These are phyloP conservation scores for Trametes sp. DNA, from an alignment of 1,284 basidiomycete genomes.

Conservation along the genomic window DNA sequence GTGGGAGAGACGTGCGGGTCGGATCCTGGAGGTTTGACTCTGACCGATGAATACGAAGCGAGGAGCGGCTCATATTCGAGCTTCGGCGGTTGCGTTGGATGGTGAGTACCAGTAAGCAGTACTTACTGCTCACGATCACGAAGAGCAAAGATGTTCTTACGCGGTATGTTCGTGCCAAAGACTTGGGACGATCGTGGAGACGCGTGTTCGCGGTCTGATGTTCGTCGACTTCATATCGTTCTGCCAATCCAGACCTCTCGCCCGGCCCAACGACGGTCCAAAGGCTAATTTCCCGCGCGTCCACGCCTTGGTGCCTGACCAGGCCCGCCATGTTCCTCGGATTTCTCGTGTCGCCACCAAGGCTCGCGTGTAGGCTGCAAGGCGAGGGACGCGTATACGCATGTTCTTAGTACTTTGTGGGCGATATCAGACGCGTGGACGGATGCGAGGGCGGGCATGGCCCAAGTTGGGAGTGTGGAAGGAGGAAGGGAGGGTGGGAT, in stretches of 20 bases:
- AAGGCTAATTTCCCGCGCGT: constrained; percentile 5
- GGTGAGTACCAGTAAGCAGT: neutral
- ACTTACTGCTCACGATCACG: neutral
- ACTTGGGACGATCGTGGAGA: neutral
- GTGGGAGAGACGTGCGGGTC: neutral
- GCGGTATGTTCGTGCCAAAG: neutral
- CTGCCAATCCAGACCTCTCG: neutral
- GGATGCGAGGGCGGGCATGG: neutral
- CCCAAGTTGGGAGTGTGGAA: neutral
- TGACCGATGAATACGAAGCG: neutral
- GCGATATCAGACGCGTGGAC: no score
- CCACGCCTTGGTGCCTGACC: neutral
- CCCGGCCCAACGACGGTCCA: neutral
- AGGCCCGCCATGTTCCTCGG: neutral
- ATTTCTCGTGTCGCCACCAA: neutral
- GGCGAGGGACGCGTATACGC: no score
- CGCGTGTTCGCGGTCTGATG: neutral
- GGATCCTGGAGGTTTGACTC: neutral
- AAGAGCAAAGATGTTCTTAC: neutral
- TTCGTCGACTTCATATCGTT: neutral
- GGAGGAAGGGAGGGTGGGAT: neutral
- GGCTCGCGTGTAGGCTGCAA: no score
- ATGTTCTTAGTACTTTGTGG: no score
- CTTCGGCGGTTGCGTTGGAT: neutral
- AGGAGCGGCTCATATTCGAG: neutral